These are phyloP conservation scores for Cryptococcus amylolentus DNA, from an alignment of 1,284 basidiomycete genomes.

Conservation along the genomic window DNA sequence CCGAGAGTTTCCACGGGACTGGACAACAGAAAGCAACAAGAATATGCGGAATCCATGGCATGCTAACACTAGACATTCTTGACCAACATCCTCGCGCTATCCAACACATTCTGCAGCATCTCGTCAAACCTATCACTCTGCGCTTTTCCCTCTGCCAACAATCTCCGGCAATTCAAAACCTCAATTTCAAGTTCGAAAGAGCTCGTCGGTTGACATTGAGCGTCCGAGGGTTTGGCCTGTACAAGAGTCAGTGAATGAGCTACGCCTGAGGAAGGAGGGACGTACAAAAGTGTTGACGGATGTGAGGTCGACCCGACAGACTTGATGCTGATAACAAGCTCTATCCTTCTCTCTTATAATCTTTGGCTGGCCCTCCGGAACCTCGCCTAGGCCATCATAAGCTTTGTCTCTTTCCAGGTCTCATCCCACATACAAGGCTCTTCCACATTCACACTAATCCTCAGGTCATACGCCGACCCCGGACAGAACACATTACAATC, in stretches of 20 bases:
- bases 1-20: no score
- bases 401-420: no score
- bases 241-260: background rate
- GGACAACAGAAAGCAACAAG: no score
- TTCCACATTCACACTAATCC: conserved; percentile 87
- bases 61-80: conserved; percentile 33
- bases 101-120: conserved; percentile 52
- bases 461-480: conserved; percentile 78
- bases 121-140: conserved; percentile 51
- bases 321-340: conserved; percentile 86
- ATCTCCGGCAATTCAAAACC: conserved; percentile 51
- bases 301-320: conserved; percentile 88
- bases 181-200: conserved; percentile 60
- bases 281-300: conserved; percentile 63
- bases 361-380: conserved; percentile 50
- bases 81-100: conserved; percentile 53
- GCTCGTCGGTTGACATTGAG: conserved; percentile 9
- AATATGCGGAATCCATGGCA: no score
- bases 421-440: conserved; percentile 47
- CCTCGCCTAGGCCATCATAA: conserved; percentile 18
- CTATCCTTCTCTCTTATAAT: conserved; percentile 79
- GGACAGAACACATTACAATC: conserved; percentile 86
- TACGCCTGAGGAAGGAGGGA: conserved; percentile 1
- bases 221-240: conserved; percentile 1
- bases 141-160: conserved; percentile 53